phyloP scores from a whole-genome alignment of 805 yeast species.

The Wickerhamiella shivajii region DNA sequence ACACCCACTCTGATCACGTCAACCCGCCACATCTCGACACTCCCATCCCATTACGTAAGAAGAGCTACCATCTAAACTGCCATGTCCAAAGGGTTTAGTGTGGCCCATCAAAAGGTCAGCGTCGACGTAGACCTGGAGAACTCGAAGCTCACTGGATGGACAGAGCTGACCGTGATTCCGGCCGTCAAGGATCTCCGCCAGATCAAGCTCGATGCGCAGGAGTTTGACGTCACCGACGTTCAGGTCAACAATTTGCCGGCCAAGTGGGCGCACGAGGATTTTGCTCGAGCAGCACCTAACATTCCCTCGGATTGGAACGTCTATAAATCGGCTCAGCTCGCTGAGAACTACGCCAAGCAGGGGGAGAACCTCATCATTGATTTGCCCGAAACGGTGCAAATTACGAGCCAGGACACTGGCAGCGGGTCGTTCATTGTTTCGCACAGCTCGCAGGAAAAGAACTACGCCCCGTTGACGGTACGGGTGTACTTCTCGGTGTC shows the following conservation, averaged over 20 bases:
- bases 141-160: slow-evolving; percentile 47
- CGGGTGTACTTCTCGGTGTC: slow-evolving; percentile 49
- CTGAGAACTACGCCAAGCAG: slow-evolving; percentile 26
- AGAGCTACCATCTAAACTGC: neutral
- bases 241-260: slow-evolving; percentile 48
- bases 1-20: too few species aligned
- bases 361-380: slow-evolving; percentile 47
- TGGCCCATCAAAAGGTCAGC: slow-evolving; percentile 73
- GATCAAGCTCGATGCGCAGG: slow-evolving; percentile 68
- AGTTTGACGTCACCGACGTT: slow-evolving; percentile 41
- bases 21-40: too few species aligned
- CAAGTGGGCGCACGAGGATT: slow-evolving; percentile 42
- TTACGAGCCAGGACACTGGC: slow-evolving; percentile 40
- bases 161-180: slow-evolving; percentile 75
- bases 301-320: slow-evolving; percentile 18
- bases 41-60: too few species aligned
- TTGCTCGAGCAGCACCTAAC: slow-evolving; percentile 27
- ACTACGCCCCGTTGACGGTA: slow-evolving; percentile 58
- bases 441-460: slow-evolving; percentile 14
- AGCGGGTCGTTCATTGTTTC: slow-evolving; percentile 23
- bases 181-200: slow-evolving; percentile 39
- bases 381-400: slow-evolving; percentile 51
- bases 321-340: slow-evolving; percentile 16
- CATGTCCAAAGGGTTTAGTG: slow-evolving; percentile 32
- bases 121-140: slow-evolving; percentile 66